A percentile compares a stretch with the other conserved stretches of the same genome.
Evolutionary conservation across 768 basidiomycete species (phyloP).

Genomic region (Pleurotus pulmonarius): DNA sequence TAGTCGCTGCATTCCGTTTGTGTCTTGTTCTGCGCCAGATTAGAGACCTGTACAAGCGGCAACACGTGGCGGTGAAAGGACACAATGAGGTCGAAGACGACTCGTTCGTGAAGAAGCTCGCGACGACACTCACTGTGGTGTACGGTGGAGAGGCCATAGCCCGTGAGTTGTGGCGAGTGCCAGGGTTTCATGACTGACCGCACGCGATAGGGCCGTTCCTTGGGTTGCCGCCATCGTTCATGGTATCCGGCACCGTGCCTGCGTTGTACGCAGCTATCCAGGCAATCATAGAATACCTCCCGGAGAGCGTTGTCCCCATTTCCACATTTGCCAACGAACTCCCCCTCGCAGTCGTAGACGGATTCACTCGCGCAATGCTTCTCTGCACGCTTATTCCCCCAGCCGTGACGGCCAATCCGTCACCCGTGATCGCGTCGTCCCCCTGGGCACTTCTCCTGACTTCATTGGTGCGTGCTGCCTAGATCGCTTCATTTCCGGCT

Average conservation of each 20-base stretch:
- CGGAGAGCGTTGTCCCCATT: constrained; percentile 38
- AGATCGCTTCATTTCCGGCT: background rate
- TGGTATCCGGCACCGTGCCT: constrained; percentile 67
- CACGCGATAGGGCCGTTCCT: constrained; percentile 51
- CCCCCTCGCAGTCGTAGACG: constrained; percentile 72
- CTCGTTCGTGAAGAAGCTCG: constrained; percentile 55
- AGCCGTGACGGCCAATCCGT: constrained; percentile 50
- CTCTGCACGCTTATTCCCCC: constrained; percentile 78
- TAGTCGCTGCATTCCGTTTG: constrained; percentile 64
- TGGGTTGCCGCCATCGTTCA: constrained; percentile 71
- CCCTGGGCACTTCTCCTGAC: constrained; percentile 76
- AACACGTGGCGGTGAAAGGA: constrained; percentile 40
- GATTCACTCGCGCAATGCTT: constrained; percentile 73
- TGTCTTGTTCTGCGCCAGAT: constrained; percentile 69
- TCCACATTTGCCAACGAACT: constrained; percentile 59
- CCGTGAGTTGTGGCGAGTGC: constrained; percentile 33
- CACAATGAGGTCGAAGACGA: constrained; percentile 36
- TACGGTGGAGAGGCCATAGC: constrained; percentile 76
- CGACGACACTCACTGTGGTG: constrained; percentile 62
- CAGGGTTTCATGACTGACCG: no score
- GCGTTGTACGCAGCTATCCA: constrained; percentile 59
- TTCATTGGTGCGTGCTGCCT: constrained; percentile 52
- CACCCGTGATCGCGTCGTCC: constrained; percentile 50
- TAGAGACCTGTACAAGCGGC: constrained; percentile 42
- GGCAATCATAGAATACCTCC: constrained; percentile 58